Evolutionary conservation across 2,329 filamentous ascomycete genomes (phyloP).

Genomic region (Pseudogymnoascus sp.): DNA sequence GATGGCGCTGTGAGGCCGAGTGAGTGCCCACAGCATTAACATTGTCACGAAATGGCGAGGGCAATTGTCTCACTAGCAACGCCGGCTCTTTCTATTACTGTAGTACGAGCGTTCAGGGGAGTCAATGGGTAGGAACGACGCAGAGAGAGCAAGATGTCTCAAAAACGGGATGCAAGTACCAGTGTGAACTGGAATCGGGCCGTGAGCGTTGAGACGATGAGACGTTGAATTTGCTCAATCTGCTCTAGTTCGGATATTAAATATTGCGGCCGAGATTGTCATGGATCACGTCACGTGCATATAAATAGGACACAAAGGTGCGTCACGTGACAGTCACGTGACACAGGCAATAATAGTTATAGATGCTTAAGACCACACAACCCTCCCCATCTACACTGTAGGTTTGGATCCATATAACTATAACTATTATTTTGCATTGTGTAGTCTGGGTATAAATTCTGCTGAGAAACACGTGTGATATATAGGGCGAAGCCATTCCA

Average conservation of each 20-base stretch:
- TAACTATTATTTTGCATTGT: not conserved
- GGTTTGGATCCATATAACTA: no score
- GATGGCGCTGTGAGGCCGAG: not conserved
- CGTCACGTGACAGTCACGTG: not conserved
- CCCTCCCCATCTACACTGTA: not conserved
- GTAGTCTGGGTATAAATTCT: no score
- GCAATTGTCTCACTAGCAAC: not conserved
- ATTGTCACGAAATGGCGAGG: not conserved
- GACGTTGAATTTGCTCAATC: not conserved
- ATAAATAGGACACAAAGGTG: accelerated
- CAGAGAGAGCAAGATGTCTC: not conserved
- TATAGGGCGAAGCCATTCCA: not conserved
- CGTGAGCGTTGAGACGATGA: not conserved
- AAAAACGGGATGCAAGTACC: not conserved
- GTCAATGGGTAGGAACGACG: no score
- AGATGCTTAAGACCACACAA: not conserved
- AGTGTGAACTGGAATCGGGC: not conserved
- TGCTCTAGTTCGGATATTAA: not conserved
- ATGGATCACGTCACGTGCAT: not conserved
- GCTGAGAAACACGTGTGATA: not conserved
- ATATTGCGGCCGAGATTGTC: not conserved
- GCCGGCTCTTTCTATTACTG: not conserved
- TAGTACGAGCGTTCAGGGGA: not conserved
- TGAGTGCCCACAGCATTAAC: not conserved
- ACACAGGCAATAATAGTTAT: no score